These are phyloP conservation scores for Boletales sp. DNA, from an alignment of 768 basidiomycete genomes.

Conservation along the genomic window DNA sequence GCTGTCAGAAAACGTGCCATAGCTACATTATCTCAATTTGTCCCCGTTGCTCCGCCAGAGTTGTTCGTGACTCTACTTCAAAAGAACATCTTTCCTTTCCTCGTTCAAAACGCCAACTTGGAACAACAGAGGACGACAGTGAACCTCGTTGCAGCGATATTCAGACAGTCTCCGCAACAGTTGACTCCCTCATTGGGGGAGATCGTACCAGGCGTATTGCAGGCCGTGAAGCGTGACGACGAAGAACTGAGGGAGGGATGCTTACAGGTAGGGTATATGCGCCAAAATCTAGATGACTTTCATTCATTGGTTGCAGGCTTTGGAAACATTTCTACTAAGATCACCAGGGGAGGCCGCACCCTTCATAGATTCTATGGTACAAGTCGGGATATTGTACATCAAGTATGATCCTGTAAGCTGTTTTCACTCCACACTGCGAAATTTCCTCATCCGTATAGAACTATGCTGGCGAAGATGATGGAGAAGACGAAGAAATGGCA, in stretches of 20 bases:
- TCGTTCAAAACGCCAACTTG: slow-evolving; percentile 46
- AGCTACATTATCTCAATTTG: slow-evolving; percentile 77
- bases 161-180: slow-evolving; percentile 67
- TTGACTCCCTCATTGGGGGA: slow-evolving; percentile 57
- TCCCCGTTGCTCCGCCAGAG: slow-evolving; percentile 64
- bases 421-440: not conserved
- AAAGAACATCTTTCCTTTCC: slow-evolving; percentile 57
- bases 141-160: slow-evolving; percentile 75
- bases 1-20: slow-evolving; percentile 94
- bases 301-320: slow-evolving; percentile 41
- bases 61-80: slow-evolving; percentile 62
- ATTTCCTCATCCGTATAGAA: slow-evolving; percentile 43
- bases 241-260: slow-evolving; percentile 81
- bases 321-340: slow-evolving; percentile 80
- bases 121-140: slow-evolving; percentile 77
- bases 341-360: slow-evolving; percentile 81
- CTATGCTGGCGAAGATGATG: slow-evolving; percentile 70
- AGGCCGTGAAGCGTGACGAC: slow-evolving; percentile 68
- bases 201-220: slow-evolving; percentile 69
- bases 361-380: slow-evolving; percentile 65
- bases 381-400: slow-evolving; percentile 72
- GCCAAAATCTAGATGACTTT: not conserved
- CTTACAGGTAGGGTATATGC: slow-evolving; percentile 53
- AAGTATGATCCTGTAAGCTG: slow-evolving; percentile 83
- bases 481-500: slow-evolving; percentile 59